These are phyloP conservation scores for Barnettozyma populi DNA, from an alignment of 805 yeast species.

Conservation along the genomic window DNA sequence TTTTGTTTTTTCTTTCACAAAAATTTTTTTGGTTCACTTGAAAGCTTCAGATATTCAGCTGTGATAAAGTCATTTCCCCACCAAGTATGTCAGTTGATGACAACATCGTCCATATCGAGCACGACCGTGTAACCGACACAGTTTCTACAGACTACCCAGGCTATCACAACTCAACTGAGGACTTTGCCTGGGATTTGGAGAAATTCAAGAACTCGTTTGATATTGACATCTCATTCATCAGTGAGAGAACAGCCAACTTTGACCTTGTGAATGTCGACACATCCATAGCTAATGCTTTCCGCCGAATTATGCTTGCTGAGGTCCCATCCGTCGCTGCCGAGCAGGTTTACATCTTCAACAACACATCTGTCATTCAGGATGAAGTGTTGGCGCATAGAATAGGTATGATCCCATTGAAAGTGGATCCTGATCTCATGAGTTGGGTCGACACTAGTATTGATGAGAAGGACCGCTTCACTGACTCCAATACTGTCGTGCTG, in stretches of 20 bases:
- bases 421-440: constrained; percentile 81
- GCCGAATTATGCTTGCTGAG: constrained; percentile 95
- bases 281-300: constrained; percentile 90
- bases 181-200: constrained; percentile 77
- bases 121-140: constrained; percentile 87
- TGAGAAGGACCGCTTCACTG: constrained; percentile 70
- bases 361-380: constrained; percentile 95
- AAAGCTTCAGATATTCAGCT: not conserved
- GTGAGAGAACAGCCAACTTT: constrained; percentile 73
- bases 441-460: constrained; percentile 73
- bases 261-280: constrained; percentile 86
- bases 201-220: constrained; percentile 65
- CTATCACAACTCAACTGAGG: constrained; percentile 53
- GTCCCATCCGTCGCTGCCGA: constrained; percentile 96
- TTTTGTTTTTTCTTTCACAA: not conserved
- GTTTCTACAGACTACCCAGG: constrained; percentile 93
- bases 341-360: constrained; percentile 82
- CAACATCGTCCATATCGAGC: constrained; percentile 79
- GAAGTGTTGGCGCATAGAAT: constrained; percentile 95
- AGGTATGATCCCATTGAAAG: constrained; percentile 85
- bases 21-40: not conserved
- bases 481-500: constrained; percentile 84
- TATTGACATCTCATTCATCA: constrained; percentile 58
- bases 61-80: not conserved
- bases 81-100: constrained; percentile 16